Evolutionary conservation across 257 asterid species (phyloP).

Genomic region (Gynochthodes officinalis): DNA sequence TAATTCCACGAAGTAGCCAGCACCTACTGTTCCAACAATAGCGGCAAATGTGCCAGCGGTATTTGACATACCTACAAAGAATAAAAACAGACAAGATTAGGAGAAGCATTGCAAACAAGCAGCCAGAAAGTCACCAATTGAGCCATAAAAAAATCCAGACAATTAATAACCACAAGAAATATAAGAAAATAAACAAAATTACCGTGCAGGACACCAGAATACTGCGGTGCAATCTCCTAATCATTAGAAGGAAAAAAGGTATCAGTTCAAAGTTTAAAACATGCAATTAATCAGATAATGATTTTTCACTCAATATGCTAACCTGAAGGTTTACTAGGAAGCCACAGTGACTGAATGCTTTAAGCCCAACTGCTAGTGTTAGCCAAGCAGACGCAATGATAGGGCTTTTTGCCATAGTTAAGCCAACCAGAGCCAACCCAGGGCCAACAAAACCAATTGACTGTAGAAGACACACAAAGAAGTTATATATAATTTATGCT

Average conservation of each 20-base stretch:
- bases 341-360: conserved; percentile 94
- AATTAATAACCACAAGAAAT: background rate
- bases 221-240: conserved; percentile 95
- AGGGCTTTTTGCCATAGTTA: conserved; percentile 79
- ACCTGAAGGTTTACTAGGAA: conserved; percentile 99
- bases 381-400: conserved; percentile 87
- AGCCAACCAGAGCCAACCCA: conserved; percentile 68
- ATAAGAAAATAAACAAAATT: conserved; percentile 21
- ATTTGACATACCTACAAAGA: conserved; percentile 65
- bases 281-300: conserved; percentile 3
- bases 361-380: conserved; percentile 89
- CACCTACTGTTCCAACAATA: conserved; percentile 87
- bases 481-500: conserved; percentile 1
- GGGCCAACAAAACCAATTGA: conserved; percentile 89
- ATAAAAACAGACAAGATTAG: background rate
- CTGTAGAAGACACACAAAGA: conserved; percentile 35
- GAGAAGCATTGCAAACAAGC: background rate
- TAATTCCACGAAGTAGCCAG: conserved; percentile 85
- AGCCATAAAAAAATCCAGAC: background rate
- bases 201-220: conserved; percentile 96
- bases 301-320: conserved; percentile 24
- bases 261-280: background rate
- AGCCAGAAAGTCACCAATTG: background rate
- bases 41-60: conserved; percentile 96
- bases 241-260: conserved; percentile 10